These are phyloP conservation scores for Penicillium decumbens DNA, from an alignment of 2,329 filamentous ascomycete genomes.

Conservation along the genomic window DNA sequence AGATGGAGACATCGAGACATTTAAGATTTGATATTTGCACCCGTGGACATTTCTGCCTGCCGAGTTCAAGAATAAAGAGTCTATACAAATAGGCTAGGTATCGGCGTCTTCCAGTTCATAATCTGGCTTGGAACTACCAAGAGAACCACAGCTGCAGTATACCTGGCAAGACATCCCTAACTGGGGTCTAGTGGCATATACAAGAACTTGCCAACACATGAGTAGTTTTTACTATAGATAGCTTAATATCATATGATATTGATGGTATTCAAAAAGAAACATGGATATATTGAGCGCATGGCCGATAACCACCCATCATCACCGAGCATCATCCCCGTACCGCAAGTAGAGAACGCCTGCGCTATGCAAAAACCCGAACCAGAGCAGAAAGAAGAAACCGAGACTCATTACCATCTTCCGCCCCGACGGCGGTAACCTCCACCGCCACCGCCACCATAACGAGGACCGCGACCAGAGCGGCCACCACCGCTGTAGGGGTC, in stretches of 20 bases:
- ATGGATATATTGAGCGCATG: conserved; percentile 20
- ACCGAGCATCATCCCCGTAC: conserved; percentile 24
- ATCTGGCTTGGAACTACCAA: too few species aligned
- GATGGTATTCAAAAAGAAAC: conserved; percentile 3
- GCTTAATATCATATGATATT: neutral
- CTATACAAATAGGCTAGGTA: too few species aligned
- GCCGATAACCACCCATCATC: conserved; percentile 22
- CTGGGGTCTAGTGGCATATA: neutral
- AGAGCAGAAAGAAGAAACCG: conserved; percentile 9
- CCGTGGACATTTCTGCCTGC: too few species aligned
- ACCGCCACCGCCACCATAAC: conserved; percentile 43
- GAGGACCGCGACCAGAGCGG: conserved; percentile 41
- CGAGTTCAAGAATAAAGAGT: too few species aligned
- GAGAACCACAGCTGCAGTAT: neutral
- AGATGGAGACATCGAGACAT: too few species aligned
- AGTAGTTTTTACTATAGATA: neutral
- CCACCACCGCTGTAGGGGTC: conserved; percentile 47
- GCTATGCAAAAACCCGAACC: conserved; percentile 37
- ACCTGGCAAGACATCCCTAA: neutral
- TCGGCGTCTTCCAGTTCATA: too few species aligned
- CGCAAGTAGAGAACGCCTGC: conserved; percentile 37
- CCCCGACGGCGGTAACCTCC: conserved; percentile 43
- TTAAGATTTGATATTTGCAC: too few species aligned
- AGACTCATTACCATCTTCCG: conserved; percentile 37
- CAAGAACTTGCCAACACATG: neutral